Percentiles rank a stretch among this genome's conserved stretches.
Evolutionary conservation across 768 basidiomycete genomes (phyloP).

Genomic region (Amanita phalloides): DNA sequence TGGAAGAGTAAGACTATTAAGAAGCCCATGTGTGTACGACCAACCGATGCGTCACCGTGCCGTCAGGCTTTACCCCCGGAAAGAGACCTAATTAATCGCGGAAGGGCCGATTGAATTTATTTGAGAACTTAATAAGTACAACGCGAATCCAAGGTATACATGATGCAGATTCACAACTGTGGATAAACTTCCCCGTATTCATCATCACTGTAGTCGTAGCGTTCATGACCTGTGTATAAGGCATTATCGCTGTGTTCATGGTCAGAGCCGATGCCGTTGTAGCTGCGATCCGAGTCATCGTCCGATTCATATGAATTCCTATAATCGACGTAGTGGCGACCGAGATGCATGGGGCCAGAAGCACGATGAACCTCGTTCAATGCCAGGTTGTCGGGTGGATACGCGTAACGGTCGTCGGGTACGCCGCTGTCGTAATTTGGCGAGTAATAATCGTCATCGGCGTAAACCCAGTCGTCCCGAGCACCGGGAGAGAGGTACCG

Average conservation of each 20-base stretch:
- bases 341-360: no score
- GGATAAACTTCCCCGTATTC: constrained; percentile 14
- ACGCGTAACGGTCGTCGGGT: background rate
- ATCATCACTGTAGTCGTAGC: constrained; percentile 31
- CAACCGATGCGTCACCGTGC: no score
- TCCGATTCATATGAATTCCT: background rate
- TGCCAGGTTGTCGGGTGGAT: no score
- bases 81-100: no score
- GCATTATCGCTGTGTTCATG: constrained; percentile 50
- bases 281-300: background rate
- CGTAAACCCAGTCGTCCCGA: background rate
- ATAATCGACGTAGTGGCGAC: background rate
- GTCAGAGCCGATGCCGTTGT: constrained; percentile 56
- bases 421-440: background rate
- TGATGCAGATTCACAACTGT: no score
- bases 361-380: no score
- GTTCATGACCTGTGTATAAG: constrained; percentile 17
- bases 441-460: background rate
- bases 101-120: no score
- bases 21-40: no score
- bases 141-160: no score
- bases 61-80: no score
- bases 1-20: no score
- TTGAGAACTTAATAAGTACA: no score
- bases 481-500: background rate